Evolutionary conservation across 768 basidiomycete genomes (phyloP).

Genomic region (Amanita jacksonii): DNA sequence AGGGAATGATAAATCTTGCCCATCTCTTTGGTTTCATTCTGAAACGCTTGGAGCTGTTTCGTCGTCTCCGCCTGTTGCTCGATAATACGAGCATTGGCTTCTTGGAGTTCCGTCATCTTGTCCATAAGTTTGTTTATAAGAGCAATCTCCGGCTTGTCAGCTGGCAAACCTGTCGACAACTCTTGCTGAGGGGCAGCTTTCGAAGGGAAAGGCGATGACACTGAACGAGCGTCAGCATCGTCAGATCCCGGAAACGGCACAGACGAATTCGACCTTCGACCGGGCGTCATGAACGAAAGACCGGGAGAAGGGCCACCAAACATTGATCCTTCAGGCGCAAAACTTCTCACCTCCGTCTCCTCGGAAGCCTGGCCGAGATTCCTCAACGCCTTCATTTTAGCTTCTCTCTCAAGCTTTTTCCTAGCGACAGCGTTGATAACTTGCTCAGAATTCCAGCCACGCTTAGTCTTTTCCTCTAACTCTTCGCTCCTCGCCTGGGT

Average conservation of each 20-base stretch:
- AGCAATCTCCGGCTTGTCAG: constrained; percentile 35
- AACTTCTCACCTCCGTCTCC: constrained; percentile 36
- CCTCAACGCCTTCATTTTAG: constrained; percentile 44
- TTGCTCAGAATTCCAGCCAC: constrained; percentile 31
- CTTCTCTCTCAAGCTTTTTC: constrained; percentile 42
- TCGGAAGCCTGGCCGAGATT: constrained; percentile 24
- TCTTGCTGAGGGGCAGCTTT: constrained; percentile 10
- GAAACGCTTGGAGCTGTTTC: constrained; percentile 54
- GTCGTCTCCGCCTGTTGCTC: constrained; percentile 55
- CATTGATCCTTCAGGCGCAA: constrained; percentile 48
- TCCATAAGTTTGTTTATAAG: constrained; percentile 62
- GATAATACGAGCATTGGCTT: constrained; percentile 58
- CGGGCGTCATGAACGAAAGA: constrained; percentile 20
- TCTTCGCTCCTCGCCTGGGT: constrained; percentile 64
- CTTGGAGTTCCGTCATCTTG: constrained; percentile 73
- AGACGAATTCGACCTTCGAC: constrained; percentile 15
- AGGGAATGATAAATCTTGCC: constrained; percentile 61
- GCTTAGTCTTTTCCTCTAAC: constrained; percentile 56
- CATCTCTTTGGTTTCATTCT: constrained; percentile 64
- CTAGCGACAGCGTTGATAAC: constrained; percentile 33
- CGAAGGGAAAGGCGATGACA: constrained; percentile 4
- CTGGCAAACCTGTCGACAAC: constrained; percentile 13
- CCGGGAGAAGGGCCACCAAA: constrained; percentile 24
- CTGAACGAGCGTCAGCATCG: neutral
- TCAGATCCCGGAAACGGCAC: constrained; percentile 4